Percentiles rank a stretch among this genome's conserved stretches.
phyloP scores from a whole-genome alignment of 2,329 filamentous ascomycete species.

The Fusarium sp. region DNA sequence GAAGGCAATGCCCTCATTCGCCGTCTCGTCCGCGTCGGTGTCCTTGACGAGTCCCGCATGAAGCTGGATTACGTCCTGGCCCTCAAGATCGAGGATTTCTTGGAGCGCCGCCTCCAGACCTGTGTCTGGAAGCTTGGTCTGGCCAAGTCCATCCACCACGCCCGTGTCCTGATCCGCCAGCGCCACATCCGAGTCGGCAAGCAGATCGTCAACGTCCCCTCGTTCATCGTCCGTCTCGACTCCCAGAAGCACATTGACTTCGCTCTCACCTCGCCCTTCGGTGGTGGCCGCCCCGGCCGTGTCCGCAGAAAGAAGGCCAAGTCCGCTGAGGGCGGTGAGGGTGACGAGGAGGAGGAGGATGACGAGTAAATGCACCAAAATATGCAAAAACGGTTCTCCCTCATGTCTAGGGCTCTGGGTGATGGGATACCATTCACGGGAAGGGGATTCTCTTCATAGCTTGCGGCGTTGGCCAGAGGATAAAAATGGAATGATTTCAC shows the following conservation, averaged over 20 bases:
- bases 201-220: constrained; percentile 99
- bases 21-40: constrained; percentile 99
- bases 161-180: constrained; percentile 99
- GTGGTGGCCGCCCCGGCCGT: constrained; percentile 96
- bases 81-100: constrained; percentile 99
- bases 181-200: constrained; percentile 99
- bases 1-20: constrained; percentile 99
- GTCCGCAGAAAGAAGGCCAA: constrained; percentile 99
- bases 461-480: constrained; percentile 65
- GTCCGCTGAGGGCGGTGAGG: constrained; percentile 88
- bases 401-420: constrained; percentile 45
- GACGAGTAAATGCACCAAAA: constrained; percentile 70
- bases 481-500: constrained; percentile 58
- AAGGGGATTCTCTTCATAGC: constrained; percentile 59
- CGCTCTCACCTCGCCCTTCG: constrained; percentile 95
- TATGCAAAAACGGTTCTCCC: constrained; percentile 47
- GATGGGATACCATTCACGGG: constrained; percentile 53
- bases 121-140: constrained; percentile 99
- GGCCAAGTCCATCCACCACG: constrained; percentile 99
- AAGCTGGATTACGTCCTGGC: constrained; percentile 99
- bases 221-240: constrained; percentile 99
- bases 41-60: constrained; percentile 99
- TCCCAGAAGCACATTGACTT: constrained; percentile 99
- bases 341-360: constrained; percentile 86
- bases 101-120: constrained; percentile 99